Percentiles rank a stretch among this genome's conserved stretches.
Evolutionary conservation across 2,329 filamentous ascomycete species (phyloP).

Genomic region (Aurifilum marmelostoma): DNA sequence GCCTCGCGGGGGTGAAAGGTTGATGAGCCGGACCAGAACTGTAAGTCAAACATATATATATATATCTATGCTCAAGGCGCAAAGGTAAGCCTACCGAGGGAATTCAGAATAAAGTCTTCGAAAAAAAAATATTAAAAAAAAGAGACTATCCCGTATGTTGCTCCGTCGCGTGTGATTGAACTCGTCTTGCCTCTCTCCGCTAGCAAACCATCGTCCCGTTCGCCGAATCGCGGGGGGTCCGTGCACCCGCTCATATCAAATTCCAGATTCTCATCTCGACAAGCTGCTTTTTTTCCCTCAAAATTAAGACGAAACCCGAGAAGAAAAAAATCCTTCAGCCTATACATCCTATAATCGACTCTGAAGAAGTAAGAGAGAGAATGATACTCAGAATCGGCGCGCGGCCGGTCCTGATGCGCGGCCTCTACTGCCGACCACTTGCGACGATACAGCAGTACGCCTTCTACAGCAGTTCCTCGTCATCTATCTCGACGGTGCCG

Average conservation of each 20-base stretch:
- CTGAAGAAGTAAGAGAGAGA: background rate
- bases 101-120: background rate
- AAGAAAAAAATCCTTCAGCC: background rate
- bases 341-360: background rate
- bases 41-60: background rate
- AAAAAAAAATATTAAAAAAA: background rate
- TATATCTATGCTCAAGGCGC: background rate
- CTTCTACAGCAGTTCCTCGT: conserved; percentile 17
- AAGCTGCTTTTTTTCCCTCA: background rate
- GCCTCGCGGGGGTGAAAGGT: background rate
- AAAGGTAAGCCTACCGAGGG: background rate
- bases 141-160: background rate
- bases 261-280: background rate
- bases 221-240: conserved; percentile 15
- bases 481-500: conserved; percentile 34
- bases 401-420: conserved; percentile 23
- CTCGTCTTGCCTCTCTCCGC: background rate
- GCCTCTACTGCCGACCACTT: conserved; percentile 9
- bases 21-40: background rate
- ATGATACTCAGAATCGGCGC: conserved; percentile 24
- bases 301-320: background rate
- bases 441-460: conserved; percentile 6
- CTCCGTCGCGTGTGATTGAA: background rate
- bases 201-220: background rate
- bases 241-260: conserved; percentile 19